phyloP scores from a whole-genome alignment of 179 eudicot species.

The Vitellaria paradoxa region DNA sequence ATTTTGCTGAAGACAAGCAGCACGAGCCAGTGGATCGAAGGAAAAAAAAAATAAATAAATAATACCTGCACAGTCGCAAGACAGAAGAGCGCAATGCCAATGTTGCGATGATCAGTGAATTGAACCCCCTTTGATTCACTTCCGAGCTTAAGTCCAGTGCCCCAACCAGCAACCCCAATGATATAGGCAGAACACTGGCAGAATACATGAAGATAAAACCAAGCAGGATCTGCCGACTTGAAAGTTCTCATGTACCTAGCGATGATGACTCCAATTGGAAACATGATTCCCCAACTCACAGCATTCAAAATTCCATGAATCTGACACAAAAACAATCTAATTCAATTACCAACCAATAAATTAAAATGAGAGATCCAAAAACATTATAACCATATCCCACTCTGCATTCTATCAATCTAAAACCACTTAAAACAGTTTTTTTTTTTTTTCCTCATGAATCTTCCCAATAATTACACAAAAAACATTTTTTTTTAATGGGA shows the following conservation, averaged over 20 bases:
- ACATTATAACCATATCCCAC: too few species aligned
- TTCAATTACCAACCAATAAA: background rate
- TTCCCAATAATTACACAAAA: background rate
- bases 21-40: background rate
- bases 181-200: constrained; percentile 61
- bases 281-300: constrained; percentile 69
- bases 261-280: constrained; percentile 59
- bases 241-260: constrained; percentile 58
- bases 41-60: background rate
- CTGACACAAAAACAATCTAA: constrained; percentile 25
- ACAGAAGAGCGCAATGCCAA: constrained; percentile 44
- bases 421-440: too few species aligned
- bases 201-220: constrained; percentile 62
- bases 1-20: background rate
- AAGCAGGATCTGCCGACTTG: constrained; percentile 60
- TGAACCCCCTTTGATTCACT: constrained; percentile 42
- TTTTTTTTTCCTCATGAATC: background rate
- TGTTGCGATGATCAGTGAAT: constrained; percentile 35
- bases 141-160: constrained; percentile 71
- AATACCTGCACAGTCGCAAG: constrained; percentile 47
- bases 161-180: constrained; percentile 80
- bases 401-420: too few species aligned
- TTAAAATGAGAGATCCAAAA: too few species aligned
- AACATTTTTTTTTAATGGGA: background rate
- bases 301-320: constrained; percentile 70